Conservation (phyloP, 345 rosid genomes). For the Cardiospermum halicacabum region DNA sequence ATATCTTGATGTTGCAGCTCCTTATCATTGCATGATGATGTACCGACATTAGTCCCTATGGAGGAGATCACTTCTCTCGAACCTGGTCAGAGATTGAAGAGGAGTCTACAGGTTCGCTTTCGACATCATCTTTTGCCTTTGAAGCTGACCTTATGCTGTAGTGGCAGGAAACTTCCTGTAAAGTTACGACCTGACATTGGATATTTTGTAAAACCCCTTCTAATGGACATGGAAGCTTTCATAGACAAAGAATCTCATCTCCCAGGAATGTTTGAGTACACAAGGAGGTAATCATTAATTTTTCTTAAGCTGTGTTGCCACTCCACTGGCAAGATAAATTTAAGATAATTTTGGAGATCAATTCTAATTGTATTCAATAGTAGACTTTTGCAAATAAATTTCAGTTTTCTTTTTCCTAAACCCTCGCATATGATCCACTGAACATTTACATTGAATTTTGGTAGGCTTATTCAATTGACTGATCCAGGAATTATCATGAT, state of each 20-base stretch:
- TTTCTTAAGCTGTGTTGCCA: background rate
- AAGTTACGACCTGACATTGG: slow-evolving; percentile 95
- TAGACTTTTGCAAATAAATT: background rate
- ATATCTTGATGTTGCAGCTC: slow-evolving; percentile 40
- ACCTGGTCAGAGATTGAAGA: slow-evolving; percentile 52
- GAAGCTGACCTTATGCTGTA: slow-evolving; percentile 51
- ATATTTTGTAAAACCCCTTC: slow-evolving; percentile 83
- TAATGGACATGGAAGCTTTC: slow-evolving; percentile 56
- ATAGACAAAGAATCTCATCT: slow-evolving; percentile 56
- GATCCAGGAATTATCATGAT: too few species aligned
- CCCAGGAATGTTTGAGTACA: slow-evolving; percentile 88
- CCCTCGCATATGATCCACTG: background rate
- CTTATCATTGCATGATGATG: slow-evolving; percentile 31
- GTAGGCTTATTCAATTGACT: background rate
- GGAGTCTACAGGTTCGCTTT: slow-evolving; percentile 72
- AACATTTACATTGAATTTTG: background rate
- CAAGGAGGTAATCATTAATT: slow-evolving; percentile 56
- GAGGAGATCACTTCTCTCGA: slow-evolving; percentile 62
- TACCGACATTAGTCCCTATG: slow-evolving; percentile 63
- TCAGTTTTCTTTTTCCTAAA: too few species aligned
- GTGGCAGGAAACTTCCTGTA: slow-evolving; percentile 59
- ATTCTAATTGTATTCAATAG: background rate
- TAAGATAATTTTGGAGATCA: too few species aligned
- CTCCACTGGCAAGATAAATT: background rate
- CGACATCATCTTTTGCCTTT: slow-evolving; percentile 88